These are phyloP conservation scores for Kazachstania kunashirensis DNA, from an alignment of 805 yeast species.

Conservation along the genomic window DNA sequence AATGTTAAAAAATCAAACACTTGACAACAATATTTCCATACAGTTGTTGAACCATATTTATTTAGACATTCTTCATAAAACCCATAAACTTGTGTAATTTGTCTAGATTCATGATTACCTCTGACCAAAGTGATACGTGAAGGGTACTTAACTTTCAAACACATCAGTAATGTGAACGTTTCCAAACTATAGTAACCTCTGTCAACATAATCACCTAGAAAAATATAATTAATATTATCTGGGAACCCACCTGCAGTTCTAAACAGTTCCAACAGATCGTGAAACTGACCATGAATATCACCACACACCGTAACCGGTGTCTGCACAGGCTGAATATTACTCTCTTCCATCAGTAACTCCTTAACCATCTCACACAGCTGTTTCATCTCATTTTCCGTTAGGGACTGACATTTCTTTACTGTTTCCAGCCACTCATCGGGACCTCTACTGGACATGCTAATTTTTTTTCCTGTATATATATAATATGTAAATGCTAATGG, in stretches of 20 bases:
- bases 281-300: slow-evolving; percentile 97
- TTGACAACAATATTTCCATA: slow-evolving; percentile 94
- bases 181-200: slow-evolving; percentile 94
- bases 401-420: slow-evolving; percentile 77
- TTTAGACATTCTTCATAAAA: slow-evolving; percentile 92
- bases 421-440: slow-evolving; percentile 97
- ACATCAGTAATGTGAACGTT: slow-evolving; percentile 89
- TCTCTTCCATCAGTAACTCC: slow-evolving; percentile 90
- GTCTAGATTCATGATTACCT: slow-evolving; percentile 97
- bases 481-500: too few species aligned
- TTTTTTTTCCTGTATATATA: too few species aligned
- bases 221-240: slow-evolving; percentile 67
- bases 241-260: slow-evolving; percentile 91
- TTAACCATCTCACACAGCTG: slow-evolving; percentile 92
- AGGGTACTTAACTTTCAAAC: slow-evolving; percentile 82
- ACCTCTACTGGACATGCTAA: slow-evolving; percentile 40
- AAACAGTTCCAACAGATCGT: slow-evolving; percentile 83
- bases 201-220: slow-evolving; percentile 93
- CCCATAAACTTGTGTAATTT: slow-evolving; percentile 97
- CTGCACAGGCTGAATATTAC: slow-evolving; percentile 87
- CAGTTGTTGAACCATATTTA: slow-evolving; percentile 89
- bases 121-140: slow-evolving; percentile 79
- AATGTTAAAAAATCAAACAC: slow-evolving; percentile 88
- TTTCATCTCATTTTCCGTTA: slow-evolving; percentile 91
- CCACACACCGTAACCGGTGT: slow-evolving; percentile 94